A percentile compares a stretch with the other conserved stretches of the same genome.
Evolutionary conservation across 2,329 filamentous ascomycete species (phyloP).

Genomic region (Fusarium sp.): DNA sequence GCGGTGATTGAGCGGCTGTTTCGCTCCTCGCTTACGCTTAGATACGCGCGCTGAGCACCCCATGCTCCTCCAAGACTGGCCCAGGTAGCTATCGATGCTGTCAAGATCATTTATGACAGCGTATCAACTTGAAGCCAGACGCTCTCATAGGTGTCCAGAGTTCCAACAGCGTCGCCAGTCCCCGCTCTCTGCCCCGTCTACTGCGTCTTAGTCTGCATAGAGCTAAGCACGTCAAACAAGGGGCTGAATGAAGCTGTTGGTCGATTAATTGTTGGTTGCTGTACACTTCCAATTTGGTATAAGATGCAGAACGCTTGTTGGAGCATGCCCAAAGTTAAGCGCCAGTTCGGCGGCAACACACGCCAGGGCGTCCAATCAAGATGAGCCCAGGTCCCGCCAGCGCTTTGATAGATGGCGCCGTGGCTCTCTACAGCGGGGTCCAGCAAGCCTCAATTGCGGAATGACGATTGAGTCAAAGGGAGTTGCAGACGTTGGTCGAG

Average conservation of each 20-base stretch:
- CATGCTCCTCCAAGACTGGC: not conserved
- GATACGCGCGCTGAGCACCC: no score
- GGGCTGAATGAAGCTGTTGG: slow-evolving; percentile 19
- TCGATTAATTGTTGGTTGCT: slow-evolving; percentile 18
- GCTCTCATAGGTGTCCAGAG: not conserved
- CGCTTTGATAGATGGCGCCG: slow-evolving; percentile 22
- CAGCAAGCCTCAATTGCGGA: slow-evolving; percentile 33
- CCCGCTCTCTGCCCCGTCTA: not conserved
- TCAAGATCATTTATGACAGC: slow-evolving; percentile 30
- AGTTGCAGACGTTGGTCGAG: slow-evolving; percentile 1
- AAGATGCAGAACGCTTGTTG: slow-evolving; percentile 12
- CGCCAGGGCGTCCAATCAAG: slow-evolving; percentile 30
- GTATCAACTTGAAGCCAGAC: slow-evolving; percentile 7
- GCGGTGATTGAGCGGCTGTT: slow-evolving; percentile 64
- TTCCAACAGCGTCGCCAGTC: not conserved
- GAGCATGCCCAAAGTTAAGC: slow-evolving; percentile 32
- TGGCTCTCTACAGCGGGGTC: slow-evolving; percentile 30
- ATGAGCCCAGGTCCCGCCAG: slow-evolving; percentile 2
- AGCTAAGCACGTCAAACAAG: slow-evolving; percentile 16
- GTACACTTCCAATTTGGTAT: slow-evolving; percentile 21
- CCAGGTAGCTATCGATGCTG: slow-evolving; percentile 1
- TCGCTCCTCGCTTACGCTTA: no score
- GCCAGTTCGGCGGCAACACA: slow-evolving; percentile 37
- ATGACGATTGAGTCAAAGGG: slow-evolving; percentile 21
- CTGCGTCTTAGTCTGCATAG: slow-evolving; percentile 11